phyloP scores from a whole-genome alignment of 164 flowering plant genomes.

The Sedum album region DNA sequence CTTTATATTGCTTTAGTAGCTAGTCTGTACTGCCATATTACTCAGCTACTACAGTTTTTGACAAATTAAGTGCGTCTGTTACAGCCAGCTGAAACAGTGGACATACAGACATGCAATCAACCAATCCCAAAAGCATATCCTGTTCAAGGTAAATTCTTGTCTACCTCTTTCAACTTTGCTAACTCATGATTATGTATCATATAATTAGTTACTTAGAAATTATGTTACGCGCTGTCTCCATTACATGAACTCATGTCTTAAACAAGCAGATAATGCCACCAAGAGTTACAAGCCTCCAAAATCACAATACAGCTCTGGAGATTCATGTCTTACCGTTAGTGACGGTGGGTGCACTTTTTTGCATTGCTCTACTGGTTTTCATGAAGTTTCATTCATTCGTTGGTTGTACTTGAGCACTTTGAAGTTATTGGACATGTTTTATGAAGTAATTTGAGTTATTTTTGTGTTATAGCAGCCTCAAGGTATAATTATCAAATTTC shows the following conservation, averaged over 20 bases:
- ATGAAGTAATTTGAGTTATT: neutral
- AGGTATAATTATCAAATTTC: slow-evolving; percentile 45
- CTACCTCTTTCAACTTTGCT: neutral
- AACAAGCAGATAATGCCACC: neutral
- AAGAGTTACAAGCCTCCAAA: neutral
- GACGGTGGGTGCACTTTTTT: neutral
- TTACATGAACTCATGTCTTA: neutral
- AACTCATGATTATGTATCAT: neutral
- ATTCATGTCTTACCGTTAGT: neutral
- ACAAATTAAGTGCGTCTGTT: neutral
- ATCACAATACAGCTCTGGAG: neutral
- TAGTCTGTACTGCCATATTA: neutral
- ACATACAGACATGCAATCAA: slow-evolving; percentile 77
- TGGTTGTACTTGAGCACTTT: neutral
- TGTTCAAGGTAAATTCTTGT: slow-evolving; percentile 33
- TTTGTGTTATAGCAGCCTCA: slow-evolving; percentile 25
- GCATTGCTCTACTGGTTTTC: neutral
- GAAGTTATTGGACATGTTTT: neutral
- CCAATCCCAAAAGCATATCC: slow-evolving; percentile 44
- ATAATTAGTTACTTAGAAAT: neutral
- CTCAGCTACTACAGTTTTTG: neutral
- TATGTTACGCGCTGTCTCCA: neutral
- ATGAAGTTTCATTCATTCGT: neutral
- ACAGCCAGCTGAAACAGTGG: slow-evolving; percentile 72
- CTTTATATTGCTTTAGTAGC: neutral